phyloP scores from a whole-genome alignment of 768 basidiomycete genomes.

The Pulveroboletus sp. region DNA sequence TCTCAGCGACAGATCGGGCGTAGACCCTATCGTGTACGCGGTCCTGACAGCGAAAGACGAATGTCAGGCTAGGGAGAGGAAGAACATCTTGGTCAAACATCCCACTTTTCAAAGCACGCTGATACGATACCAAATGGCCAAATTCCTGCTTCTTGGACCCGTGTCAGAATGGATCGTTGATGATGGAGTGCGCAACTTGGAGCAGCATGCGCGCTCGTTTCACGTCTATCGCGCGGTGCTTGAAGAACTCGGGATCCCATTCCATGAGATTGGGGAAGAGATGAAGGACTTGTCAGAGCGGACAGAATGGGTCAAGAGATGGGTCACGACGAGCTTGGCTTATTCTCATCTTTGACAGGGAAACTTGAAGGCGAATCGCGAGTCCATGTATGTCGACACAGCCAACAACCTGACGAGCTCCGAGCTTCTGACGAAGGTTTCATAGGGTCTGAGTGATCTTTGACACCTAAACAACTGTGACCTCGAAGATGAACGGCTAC shows the following conservation, averaged over 20 bases:
- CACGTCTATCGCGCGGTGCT: conserved; percentile 38
- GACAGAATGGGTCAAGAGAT: conserved; percentile 19
- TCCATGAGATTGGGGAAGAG: conserved; percentile 42
- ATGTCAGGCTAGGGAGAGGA: conserved; percentile 34
- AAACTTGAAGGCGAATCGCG: neutral
- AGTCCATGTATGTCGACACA: neutral
- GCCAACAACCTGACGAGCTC: neutral
- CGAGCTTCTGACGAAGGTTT: neutral
- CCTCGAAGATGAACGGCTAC: neutral
- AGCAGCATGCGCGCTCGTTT: conserved; percentile 41
- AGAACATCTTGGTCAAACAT: conserved; percentile 32
- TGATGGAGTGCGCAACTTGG: conserved; percentile 56
- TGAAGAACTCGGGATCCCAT: conserved; percentile 39
- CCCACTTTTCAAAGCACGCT: conserved; percentile 40
- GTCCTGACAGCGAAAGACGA: conserved; percentile 40
- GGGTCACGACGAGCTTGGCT: neutral
- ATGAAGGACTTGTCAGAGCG: conserved; percentile 35
- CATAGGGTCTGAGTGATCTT: neutral
- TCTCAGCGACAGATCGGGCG: conserved; percentile 59
- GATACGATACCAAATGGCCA: conserved; percentile 40
- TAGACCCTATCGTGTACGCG: conserved; percentile 63
- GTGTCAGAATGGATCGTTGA: conserved; percentile 58
- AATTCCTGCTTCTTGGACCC: conserved; percentile 51
- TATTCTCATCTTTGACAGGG: conserved; percentile 9
- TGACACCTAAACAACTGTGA: too few relatives aligned